Percentiles rank a stretch among this genome's conserved stretches.
These are phyloP conservation scores for Gymnopilus dilepis DNA, from an alignment of 768 basidiomycete genomes.

Conservation along the genomic window DNA sequence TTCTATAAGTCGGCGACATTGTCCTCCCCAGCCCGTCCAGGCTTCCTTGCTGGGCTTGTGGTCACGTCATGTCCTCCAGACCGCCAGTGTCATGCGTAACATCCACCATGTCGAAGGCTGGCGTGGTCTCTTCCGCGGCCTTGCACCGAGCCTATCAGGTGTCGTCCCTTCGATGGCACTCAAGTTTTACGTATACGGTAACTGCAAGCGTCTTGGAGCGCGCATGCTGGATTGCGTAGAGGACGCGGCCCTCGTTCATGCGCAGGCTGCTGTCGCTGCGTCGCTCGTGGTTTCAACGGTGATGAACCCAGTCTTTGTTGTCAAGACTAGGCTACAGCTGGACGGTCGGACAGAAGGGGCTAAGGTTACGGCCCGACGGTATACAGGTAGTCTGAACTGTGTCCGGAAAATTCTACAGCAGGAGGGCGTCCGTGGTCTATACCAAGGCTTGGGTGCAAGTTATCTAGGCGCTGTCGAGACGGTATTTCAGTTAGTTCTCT, in stretches of 20 bases:
- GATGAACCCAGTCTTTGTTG: neutral
- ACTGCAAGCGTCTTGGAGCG: conserved; percentile 1
- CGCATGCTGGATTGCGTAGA: neutral
- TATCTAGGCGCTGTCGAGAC: neutral
- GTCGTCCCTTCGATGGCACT: neutral
- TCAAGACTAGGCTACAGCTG: neutral
- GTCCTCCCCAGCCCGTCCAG: neutral
- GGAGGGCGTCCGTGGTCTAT: neutral
- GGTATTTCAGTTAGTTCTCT: neutral
- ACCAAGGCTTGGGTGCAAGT: neutral
- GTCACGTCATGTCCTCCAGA: conserved; percentile 2
- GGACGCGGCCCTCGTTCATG: neutral
- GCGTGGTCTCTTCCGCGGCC: conserved; percentile 1
- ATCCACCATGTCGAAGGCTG: conserved; percentile 1
- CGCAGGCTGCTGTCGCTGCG: too few species aligned
- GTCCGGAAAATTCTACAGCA: neutral
- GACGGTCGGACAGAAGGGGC: neutral
- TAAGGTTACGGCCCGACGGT: neutral
- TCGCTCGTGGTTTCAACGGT: neutral
- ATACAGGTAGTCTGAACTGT: neutral
- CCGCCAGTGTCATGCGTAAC: neutral
- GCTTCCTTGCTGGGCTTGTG: neutral
- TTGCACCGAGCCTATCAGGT: neutral
- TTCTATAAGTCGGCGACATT: neutral
- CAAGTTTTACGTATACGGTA: neutral